phyloP scores from a whole-genome alignment of 2,329 filamentous ascomycete genomes.

The Cryphonectria carpinicola region DNA sequence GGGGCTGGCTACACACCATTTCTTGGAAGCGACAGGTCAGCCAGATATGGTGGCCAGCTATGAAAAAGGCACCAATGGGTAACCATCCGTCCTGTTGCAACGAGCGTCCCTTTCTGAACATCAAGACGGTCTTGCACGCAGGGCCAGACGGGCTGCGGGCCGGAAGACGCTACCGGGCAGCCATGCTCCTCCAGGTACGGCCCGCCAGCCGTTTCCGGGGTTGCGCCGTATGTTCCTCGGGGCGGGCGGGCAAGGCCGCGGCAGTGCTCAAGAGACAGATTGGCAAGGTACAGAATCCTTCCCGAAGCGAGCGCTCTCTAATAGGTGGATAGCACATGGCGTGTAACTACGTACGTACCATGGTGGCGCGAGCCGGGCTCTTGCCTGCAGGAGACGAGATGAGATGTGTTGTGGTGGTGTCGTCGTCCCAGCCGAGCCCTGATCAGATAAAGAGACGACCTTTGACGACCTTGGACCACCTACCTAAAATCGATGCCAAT shows the following conservation, averaged over 20 bases:
- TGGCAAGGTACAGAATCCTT: not conserved
- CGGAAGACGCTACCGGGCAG: not conserved
- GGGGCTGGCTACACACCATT: not conserved
- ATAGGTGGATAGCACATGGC: constrained; percentile 1
- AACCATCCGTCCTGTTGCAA: no score
- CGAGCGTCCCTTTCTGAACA: no score
- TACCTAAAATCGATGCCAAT: not conserved
- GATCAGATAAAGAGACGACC: not conserved
- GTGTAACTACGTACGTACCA: constrained; percentile 6
- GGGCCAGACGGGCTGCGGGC: not conserved
- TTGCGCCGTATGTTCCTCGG: not conserved
- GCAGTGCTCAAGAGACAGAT: no score
- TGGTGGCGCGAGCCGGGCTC: constrained; percentile 8
- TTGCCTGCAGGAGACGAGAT: not conserved
- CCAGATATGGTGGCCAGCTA: no score
- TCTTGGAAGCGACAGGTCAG: not conserved
- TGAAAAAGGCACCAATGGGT: no score
- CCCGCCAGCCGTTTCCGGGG: no score
- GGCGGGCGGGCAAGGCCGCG: not conserved
- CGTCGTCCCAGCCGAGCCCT: not conserved
- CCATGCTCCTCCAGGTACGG: not conserved
- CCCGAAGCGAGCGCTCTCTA: not conserved
- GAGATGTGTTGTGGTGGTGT: not conserved
- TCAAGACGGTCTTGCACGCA: not conserved
- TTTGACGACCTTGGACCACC: not conserved